phyloP scores from a whole-genome alignment of 495 filamentous ascomycete species.

The Hypoxylon fragiforme region DNA sequence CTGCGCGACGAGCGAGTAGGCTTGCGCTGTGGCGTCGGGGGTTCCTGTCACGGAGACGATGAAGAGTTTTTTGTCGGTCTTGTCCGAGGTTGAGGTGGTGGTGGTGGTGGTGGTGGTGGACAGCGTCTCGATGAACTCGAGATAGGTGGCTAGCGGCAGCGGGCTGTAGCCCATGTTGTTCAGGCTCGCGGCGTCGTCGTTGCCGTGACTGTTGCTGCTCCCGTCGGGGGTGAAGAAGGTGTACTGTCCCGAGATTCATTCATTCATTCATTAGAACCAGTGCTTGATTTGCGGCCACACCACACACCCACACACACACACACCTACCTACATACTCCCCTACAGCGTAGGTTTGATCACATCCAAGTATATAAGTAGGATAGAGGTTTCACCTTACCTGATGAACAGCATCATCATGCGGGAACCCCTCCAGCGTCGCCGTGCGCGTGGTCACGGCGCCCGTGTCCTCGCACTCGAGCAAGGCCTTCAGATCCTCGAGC shows the following conservation, averaged over 20 bases:
- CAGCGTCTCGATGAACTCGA: constrained; percentile 50
- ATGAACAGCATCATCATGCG: constrained; percentile 60
- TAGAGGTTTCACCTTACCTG: no score
- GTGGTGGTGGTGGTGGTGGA: not conserved
- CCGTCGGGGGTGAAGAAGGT: constrained; percentile 61
- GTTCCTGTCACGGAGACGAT: constrained; percentile 72
- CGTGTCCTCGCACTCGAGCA: constrained; percentile 61
- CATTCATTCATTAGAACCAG: no score
- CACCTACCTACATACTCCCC: no score
- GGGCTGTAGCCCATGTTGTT: constrained; percentile 74
- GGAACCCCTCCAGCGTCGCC: constrained; percentile 60
- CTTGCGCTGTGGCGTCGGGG: constrained; percentile 49
- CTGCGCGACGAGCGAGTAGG: constrained; percentile 43
- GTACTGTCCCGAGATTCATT: no score
- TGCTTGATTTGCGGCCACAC: no score
- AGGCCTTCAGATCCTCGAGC: constrained; percentile 54
- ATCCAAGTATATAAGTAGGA: no score
- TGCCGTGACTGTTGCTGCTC: constrained; percentile 30
- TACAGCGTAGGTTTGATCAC: no score
- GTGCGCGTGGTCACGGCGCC: constrained; percentile 74
- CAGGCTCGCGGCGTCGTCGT: constrained; percentile 55
- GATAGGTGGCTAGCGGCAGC: constrained; percentile 65
- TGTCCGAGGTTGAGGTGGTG: constrained; percentile 46
- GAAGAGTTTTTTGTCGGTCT: constrained; percentile 52
- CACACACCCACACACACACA: no score